Conservation (phyloP, 2,329 filamentous ascomycete species). For the Tetracladium maxilliforme region DNA sequence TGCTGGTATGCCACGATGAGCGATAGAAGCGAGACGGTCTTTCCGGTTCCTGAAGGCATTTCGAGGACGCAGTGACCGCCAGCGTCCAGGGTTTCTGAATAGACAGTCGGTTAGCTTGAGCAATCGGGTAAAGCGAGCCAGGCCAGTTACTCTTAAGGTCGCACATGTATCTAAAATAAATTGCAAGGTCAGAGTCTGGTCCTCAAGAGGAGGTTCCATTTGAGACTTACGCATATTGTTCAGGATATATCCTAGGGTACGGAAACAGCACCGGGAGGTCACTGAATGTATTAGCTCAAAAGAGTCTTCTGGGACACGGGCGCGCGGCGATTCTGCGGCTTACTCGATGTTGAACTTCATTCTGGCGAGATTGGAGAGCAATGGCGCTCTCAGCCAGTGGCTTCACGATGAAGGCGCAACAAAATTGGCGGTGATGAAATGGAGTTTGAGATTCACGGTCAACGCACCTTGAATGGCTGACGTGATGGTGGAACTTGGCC, state of each 20-base stretch:
- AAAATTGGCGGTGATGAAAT: too few species aligned
- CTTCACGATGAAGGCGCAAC: too few species aligned
- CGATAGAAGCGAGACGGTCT: constrained; percentile 88
- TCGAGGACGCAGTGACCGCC: constrained; percentile 93
- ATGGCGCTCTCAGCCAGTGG: too few species aligned
- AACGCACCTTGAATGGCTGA: too few species aligned
- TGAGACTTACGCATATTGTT: constrained; percentile 46
- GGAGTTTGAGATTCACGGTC: too few species aligned
- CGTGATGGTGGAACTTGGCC: too few species aligned
- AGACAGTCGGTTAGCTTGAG: not conserved
- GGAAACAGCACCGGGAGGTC: constrained; percentile 58
- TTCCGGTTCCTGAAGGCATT: constrained; percentile 97
- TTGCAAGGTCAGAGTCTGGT: too few species aligned
- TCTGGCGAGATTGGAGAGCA: too few species aligned
- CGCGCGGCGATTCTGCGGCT: constrained; percentile 10
- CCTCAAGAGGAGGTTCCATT: constrained; percentile 13
- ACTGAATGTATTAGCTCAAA: constrained; percentile 18
- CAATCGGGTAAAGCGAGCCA: constrained; percentile 5
- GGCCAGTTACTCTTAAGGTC: constrained; percentile 50
- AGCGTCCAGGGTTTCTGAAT: constrained; percentile 63
- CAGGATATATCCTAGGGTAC: constrained; percentile 62
- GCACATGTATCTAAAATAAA: constrained; percentile 56
- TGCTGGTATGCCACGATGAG: constrained; percentile 96
- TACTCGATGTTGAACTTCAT: constrained; percentile 75
- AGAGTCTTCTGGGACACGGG: constrained; percentile 1